Evolutionary conservation across 306 rosid genomes (phyloP).

Genomic region (Urtica urens): DNA sequence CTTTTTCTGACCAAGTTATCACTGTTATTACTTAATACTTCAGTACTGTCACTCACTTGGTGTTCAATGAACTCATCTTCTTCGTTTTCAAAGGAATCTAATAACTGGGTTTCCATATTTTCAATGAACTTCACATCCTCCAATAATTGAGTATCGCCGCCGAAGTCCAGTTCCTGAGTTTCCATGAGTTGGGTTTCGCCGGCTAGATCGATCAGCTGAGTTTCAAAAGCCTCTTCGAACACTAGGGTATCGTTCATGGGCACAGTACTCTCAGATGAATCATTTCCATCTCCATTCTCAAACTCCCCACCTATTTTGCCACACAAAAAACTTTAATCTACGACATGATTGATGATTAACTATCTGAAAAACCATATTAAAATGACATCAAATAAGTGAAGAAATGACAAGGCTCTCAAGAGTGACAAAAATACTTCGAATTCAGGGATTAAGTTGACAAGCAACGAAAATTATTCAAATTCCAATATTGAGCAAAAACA

Average conservation of each 20-base stretch:
- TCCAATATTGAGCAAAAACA: too few relatives aligned
- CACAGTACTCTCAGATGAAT: slow-evolving; percentile 24
- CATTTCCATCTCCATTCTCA: slow-evolving; percentile 14
- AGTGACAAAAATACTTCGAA: too few relatives aligned
- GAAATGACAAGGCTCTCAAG: too few relatives aligned
- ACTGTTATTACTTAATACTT: slow-evolving; percentile 28
- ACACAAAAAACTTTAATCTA: neutral
- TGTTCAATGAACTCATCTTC: slow-evolving; percentile 17
- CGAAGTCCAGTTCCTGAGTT: slow-evolving; percentile 9
- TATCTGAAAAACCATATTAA: too few relatives aligned
- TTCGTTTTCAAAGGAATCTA: slow-evolving; percentile 27
- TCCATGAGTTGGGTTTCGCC: slow-evolving; percentile 46
- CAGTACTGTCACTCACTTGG: slow-evolving; percentile 38
- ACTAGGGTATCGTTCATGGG: slow-evolving; percentile 21
- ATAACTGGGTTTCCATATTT: slow-evolving; percentile 29
- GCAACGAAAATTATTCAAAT: too few relatives aligned
- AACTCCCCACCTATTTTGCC: slow-evolving; percentile 24
- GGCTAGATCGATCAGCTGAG: slow-evolving; percentile 31
- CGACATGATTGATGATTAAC: neutral
- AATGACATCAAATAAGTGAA: too few relatives aligned
- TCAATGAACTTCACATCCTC: slow-evolving; percentile 19
- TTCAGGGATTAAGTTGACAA: too few relatives aligned
- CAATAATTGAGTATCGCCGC: slow-evolving; percentile 22
- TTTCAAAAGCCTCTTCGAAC: slow-evolving; percentile 26
- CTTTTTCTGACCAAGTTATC: slow-evolving; percentile 19